A percentile compares a stretch with the other conserved stretches of the same genome.
Evolutionary conservation across 139 green algal species (phyloP).

Genomic region (Chlamydomonas sp.): DNA sequence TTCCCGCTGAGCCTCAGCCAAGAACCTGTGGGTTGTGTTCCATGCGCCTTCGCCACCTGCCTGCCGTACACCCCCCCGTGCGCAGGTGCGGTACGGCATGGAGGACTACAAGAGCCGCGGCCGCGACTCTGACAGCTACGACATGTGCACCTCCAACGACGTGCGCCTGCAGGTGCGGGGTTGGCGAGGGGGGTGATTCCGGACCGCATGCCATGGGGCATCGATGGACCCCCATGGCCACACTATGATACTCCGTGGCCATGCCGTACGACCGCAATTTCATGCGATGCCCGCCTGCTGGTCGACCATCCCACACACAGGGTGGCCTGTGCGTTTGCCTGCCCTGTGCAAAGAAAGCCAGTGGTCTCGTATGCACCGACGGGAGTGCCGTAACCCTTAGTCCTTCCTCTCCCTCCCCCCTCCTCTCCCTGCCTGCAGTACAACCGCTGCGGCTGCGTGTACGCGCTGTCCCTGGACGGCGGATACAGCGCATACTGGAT

Average conservation of each 20-base stretch:
- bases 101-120: slow-evolving; percentile 46
- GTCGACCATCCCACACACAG: too few relatives aligned
- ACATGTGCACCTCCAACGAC: slow-evolving; percentile 47
- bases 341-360: too few relatives aligned
- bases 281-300: too few relatives aligned
- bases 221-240: too few relatives aligned
- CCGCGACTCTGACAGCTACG: slow-evolving; percentile 5
- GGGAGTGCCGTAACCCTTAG: too few relatives aligned
- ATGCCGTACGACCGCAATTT: too few relatives aligned
- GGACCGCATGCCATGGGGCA: too few relatives aligned
- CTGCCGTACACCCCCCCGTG: slow-evolving; percentile 19
- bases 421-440: neutral
- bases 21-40: neutral
- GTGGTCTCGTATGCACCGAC: too few relatives aligned
- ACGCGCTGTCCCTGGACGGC: slow-evolving; percentile 39
- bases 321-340: too few relatives aligned
- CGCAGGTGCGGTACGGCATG: slow-evolving; percentile 34
- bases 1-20: too few relatives aligned
- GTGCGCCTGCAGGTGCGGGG: slow-evolving; percentile 37
- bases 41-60: neutral
- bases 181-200: neutral
- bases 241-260: too few relatives aligned
- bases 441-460: slow-evolving; percentile 63
- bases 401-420: neutral
- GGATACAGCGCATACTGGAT: slow-evolving; percentile 19